These are phyloP conservation scores for Diutina ranongensis DNA, from an alignment of 1,139 yeast species.

Conservation along the genomic window DNA sequence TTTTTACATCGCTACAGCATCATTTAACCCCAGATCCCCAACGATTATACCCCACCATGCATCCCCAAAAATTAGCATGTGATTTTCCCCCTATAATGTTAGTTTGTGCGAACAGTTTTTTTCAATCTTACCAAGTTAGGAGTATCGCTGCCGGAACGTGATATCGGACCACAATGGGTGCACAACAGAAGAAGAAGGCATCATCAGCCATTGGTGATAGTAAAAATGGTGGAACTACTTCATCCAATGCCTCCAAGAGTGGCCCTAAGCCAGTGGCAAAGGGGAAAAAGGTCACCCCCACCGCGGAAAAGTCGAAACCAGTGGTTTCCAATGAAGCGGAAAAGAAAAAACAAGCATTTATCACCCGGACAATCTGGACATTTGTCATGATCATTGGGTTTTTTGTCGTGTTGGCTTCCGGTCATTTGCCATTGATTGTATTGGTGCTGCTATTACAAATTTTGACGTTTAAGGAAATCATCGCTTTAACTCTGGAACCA, in stretches of 20 bases:
- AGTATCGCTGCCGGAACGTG: too few relatives aligned
- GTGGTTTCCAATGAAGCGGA: conserved; percentile 30
- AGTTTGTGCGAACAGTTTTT: neutral
- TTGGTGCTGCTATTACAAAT: conserved; percentile 67
- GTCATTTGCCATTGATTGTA: conserved; percentile 71
- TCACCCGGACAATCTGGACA: conserved; percentile 92
- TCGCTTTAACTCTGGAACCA: conserved; percentile 74
- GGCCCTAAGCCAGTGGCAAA: too few relatives aligned
- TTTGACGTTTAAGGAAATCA: conserved; percentile 83
- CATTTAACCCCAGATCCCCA: too few relatives aligned
- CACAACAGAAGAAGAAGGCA: neutral
- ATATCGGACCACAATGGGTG: neutral
- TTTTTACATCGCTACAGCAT: too few relatives aligned
- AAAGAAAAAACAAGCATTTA: conserved; percentile 70
- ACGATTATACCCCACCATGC: neutral
- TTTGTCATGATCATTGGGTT: conserved; percentile 78
- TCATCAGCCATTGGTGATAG: too few relatives aligned
- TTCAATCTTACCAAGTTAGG: too few relatives aligned
- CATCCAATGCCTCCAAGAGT: too few relatives aligned
- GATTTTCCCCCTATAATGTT: neutral
- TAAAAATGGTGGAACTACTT: too few relatives aligned
- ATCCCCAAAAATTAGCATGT: neutral
- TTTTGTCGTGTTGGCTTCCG: conserved; percentile 65
- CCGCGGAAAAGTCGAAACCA: too few relatives aligned
- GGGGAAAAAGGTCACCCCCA: too few relatives aligned